Percentiles rank a stretch among this genome's conserved stretches.
These are phyloP conservation scores for Tuber umbilicatum DNA, from an alignment of 495 filamentous ascomycete genomes.

Conservation along the genomic window DNA sequence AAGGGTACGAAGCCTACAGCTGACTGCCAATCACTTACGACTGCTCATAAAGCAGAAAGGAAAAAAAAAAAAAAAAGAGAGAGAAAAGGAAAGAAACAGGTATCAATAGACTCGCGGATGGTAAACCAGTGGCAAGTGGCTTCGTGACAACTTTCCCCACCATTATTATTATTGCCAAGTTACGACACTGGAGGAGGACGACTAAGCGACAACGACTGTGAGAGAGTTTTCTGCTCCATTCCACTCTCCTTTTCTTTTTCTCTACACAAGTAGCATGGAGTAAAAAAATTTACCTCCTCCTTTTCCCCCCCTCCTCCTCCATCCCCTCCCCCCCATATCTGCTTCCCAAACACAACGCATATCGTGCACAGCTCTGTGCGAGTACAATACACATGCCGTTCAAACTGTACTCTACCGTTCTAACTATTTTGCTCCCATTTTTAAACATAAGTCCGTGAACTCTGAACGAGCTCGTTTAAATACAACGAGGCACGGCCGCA, in stretches of 20 bases:
- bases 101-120: conserved; percentile 4
- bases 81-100: background rate
- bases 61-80: background rate
- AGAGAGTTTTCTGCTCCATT: background rate
- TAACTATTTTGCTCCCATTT: background rate
- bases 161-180: background rate
- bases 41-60: conserved; percentile 24
- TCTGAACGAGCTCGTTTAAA: background rate
- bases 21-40: conserved; percentile 35
- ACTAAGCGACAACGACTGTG: background rate
- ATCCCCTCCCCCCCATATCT: background rate
- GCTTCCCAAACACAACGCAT: background rate
- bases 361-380: background rate
- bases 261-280: too few species aligned
- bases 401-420: background rate
- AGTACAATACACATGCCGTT: background rate
- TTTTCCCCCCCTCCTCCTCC: background rate
- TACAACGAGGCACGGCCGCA: conserved; percentile 1
- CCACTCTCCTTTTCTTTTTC: background rate
- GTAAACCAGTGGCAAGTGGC: conserved; percentile 19
- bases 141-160: conserved; percentile 13
- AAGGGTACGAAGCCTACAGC: conserved; percentile 5
- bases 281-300: background rate
- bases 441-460: background rate
- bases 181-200: background rate